Conservation (phyloP, 106 monocot genomes). For the Acorus gramineus region DNA sequence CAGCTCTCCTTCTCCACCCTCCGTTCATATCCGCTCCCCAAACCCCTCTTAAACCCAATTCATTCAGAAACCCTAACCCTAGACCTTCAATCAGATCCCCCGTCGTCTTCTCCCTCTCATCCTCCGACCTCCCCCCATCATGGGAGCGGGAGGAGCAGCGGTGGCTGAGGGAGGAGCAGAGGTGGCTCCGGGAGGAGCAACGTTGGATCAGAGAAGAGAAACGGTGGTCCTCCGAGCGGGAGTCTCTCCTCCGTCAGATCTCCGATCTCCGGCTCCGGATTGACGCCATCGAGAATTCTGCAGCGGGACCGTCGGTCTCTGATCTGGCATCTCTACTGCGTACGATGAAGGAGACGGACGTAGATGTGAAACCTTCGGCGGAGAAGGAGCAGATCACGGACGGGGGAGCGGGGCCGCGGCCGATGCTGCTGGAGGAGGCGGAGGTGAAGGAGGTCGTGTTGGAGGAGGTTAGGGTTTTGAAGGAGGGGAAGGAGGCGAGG, state of each 20-base stretch:
- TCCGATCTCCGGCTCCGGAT: slow-evolving; percentile 34
- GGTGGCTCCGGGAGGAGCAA: slow-evolving; percentile 79
- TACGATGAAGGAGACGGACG: neutral
- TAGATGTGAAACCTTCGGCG: slow-evolving; percentile 9
- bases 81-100: neutral
- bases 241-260: slow-evolving; percentile 56
- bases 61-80: slow-evolving; percentile 8
- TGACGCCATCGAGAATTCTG: slow-evolving; percentile 23
- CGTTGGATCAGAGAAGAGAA: too few species aligned
- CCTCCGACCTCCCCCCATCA: slow-evolving; percentile 13
- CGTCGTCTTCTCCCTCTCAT: slow-evolving; percentile 12
- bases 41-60: slow-evolving; percentile 7
- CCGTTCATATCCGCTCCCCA: too few species aligned
- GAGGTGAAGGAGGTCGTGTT: slow-evolving; percentile 37
- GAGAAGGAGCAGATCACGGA: slow-evolving; percentile 2
- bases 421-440: slow-evolving; percentile 38
- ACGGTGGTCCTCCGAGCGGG: slow-evolving; percentile 66
- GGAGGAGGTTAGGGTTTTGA: slow-evolving; percentile 6
- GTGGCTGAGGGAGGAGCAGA: slow-evolving; percentile 81
- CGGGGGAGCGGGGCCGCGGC: slow-evolving; percentile 1
- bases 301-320: too few species aligned
- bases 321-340: too few species aligned
- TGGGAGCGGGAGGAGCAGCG: slow-evolving; percentile 95
- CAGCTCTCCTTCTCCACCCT: too few species aligned
- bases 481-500: slow-evolving; percentile 12